These are phyloP conservation scores for Thalassiosira allenii DNA, from an alignment of 352 stramenopile species.

Conservation along the genomic window DNA sequence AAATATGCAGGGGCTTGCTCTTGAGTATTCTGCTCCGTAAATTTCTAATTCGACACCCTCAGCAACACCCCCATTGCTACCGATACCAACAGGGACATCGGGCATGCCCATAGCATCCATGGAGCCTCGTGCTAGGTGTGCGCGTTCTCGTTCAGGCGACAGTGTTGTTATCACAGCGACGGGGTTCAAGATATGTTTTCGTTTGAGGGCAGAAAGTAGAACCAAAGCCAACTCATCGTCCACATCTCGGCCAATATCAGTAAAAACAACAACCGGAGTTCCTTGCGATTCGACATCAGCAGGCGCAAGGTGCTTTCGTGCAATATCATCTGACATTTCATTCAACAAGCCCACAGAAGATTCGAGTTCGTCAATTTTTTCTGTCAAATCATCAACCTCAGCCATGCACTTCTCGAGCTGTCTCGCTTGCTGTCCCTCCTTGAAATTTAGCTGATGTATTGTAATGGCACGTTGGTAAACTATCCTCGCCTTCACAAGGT, in stretches of 20 bases:
- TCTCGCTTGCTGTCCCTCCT: conserved; percentile 57
- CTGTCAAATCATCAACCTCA: conserved; percentile 50
- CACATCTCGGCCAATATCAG: conserved; percentile 67
- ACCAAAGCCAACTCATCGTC: conserved; percentile 68
- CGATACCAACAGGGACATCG: conserved; percentile 67
- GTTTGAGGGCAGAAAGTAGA: conserved; percentile 53
- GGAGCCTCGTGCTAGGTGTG: conserved; percentile 57
- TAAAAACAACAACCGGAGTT: conserved; percentile 67
- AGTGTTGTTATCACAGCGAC: conserved; percentile 64
- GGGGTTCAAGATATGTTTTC: conserved; percentile 64
- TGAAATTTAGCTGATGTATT: conserved; percentile 69
- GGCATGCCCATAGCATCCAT: conserved; percentile 66
- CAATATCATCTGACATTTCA: conserved; percentile 19
- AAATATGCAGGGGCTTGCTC: conserved; percentile 60
- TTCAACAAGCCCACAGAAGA: conserved; percentile 17
- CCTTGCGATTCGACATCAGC: conserved; percentile 55
- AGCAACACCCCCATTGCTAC: conserved; percentile 46
- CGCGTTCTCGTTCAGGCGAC: conserved; percentile 45
- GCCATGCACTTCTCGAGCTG: conserved; percentile 63
- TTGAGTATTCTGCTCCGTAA: conserved; percentile 62
- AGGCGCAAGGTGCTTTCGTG: conserved; percentile 17
- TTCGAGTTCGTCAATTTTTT: conserved; percentile 51
- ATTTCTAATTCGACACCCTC: conserved; percentile 57
- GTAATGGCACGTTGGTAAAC: conserved; percentile 26
- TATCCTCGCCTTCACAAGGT: conserved; percentile 28